Percentiles rank a stretch among this genome's conserved stretches.
Conservation (phyloP, 2,329 filamentous ascomycete species). For the Ascocoryne sarcoides region DNA sequence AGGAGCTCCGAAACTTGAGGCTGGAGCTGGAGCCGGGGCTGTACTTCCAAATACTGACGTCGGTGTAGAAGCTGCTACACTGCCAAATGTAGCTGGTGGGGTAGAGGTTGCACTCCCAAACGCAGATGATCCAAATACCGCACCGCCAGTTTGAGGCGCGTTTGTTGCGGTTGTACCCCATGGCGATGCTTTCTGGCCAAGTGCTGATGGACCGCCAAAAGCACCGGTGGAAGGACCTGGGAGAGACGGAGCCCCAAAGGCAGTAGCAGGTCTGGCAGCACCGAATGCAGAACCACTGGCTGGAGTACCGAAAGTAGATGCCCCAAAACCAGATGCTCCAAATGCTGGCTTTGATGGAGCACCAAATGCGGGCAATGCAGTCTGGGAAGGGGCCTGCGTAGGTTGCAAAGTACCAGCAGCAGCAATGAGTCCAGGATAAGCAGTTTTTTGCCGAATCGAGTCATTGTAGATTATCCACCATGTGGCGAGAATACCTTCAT, state of each 20-base stretch:
- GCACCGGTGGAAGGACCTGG: conserved; percentile 31
- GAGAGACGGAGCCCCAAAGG: conserved; percentile 30
- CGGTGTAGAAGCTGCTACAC: no score
- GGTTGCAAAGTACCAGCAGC: conserved; percentile 24
- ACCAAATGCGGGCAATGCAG: conserved; percentile 24
- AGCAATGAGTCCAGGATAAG: conserved; percentile 61
- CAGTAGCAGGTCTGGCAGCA: conserved; percentile 17
- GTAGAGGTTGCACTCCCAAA: conserved; percentile 5
- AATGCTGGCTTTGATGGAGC: conserved; percentile 26
- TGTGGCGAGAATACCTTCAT: conserved; percentile 73
- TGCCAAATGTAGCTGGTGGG: no score
- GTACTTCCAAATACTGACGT: conserved; percentile 2
- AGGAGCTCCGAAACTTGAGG: conserved; percentile 42
- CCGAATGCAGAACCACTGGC: conserved; percentile 28
- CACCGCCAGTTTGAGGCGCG: conserved; percentile 33
- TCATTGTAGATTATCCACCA: conserved; percentile 95
- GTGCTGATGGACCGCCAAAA: conserved; percentile 31
- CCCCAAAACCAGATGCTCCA: conserved; percentile 29
- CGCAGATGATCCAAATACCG: conserved; percentile 10
- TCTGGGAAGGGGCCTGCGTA: conserved; percentile 18
- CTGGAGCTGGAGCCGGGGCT: conserved; percentile 24
- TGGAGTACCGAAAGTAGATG: conserved; percentile 26
- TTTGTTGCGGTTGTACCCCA: conserved; percentile 37
- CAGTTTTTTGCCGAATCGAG: conserved; percentile 64
- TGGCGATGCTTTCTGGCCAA: conserved; percentile 44